Percentiles rank a stretch among this genome's conserved stretches.
Conservation (phyloP, 208 protist genomes). For the Trypanosoma rangeli region DNA sequence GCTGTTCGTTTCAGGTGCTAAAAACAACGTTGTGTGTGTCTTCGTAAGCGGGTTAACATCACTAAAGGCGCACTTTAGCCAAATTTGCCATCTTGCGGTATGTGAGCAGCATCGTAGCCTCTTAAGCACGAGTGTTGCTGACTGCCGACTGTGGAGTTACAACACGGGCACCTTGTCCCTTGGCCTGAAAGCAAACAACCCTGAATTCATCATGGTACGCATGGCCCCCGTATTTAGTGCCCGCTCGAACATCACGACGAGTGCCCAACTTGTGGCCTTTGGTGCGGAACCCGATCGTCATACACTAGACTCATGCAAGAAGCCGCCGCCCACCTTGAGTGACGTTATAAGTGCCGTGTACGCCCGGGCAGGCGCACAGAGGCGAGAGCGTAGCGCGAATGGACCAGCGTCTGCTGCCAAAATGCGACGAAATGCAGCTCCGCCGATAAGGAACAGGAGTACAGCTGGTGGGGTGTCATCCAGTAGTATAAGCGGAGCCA, state of each 20-base stretch:
- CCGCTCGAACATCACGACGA: not conserved
- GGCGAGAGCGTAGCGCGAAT: slow-evolving; percentile 5
- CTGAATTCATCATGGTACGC: slow-evolving; percentile 44
- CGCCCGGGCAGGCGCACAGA: not conserved
- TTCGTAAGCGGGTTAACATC: slow-evolving; percentile 60
- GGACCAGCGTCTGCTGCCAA: not conserved
- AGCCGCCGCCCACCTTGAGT: slow-evolving; percentile 14
- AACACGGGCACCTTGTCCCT: slow-evolving; percentile 48
- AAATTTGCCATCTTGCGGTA: slow-evolving; percentile 43
- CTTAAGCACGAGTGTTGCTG: slow-evolving; percentile 51
- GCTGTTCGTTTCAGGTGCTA: slow-evolving; percentile 62
- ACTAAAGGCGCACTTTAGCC: slow-evolving; percentile 50
- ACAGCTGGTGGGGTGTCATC: not conserved
- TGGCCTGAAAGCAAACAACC: slow-evolving; percentile 63
- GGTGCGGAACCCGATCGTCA: slow-evolving; percentile 7
- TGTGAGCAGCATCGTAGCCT: slow-evolving; percentile 44
- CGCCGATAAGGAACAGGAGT: not conserved
- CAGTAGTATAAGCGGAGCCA: not conserved
- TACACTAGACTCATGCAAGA: slow-evolving; percentile 27
- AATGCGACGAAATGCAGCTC: not conserved
- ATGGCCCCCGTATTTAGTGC: slow-evolving; percentile 17
- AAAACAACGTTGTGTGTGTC: slow-evolving; percentile 68
- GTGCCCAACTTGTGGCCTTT: slow-evolving; percentile 6
- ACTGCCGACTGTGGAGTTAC: slow-evolving; percentile 65
- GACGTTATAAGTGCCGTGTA: slow-evolving; percentile 21